Conservation (phyloP, 116 monocot species). For the Thalassia testudinum region DNA sequence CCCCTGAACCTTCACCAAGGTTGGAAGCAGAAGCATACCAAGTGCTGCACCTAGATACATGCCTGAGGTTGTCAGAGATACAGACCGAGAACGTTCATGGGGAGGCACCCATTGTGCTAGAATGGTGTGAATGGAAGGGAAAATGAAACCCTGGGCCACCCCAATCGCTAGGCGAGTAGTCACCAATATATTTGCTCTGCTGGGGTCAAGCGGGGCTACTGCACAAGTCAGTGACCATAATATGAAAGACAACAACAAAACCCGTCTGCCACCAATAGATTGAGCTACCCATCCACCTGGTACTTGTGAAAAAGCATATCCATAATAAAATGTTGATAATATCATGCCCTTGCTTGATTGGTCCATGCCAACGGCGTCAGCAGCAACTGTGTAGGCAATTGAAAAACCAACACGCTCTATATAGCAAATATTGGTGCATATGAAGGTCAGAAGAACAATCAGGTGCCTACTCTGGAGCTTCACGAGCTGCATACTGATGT, state of each 20-base stretch:
- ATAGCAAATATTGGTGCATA: conserved; percentile 40
- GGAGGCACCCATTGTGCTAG: conserved; percentile 41
- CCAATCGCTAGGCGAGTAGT: conserved; percentile 31
- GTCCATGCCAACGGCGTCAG: conserved; percentile 22
- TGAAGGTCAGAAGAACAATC: conserved; percentile 33
- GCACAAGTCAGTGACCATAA: conserved; percentile 29
- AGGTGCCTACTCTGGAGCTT: conserved; percentile 19
- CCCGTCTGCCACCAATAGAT: conserved; percentile 22
- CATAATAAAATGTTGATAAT: conserved; percentile 35
- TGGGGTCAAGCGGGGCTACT: conserved; percentile 24
- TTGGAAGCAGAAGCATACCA: conserved; percentile 30
- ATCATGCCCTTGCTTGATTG: conserved; percentile 42
- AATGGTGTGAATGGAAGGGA: conserved; percentile 41
- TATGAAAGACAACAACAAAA: conserved; percentile 30
- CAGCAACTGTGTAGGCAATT: conserved; percentile 40
- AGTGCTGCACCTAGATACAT: conserved; percentile 40
- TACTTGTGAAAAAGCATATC: conserved; percentile 35
- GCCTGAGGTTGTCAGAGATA: conserved; percentile 37
- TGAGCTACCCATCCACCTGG: conserved; percentile 41
- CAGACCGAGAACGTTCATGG: conserved; percentile 37
- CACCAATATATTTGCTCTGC: conserved; percentile 7
- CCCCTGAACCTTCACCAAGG: conserved; percentile 24
- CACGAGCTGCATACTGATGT: no score
- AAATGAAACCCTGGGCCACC: conserved; percentile 38
- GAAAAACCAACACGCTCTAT: conserved; percentile 44